Percentiles rank a stretch among this genome's conserved stretches.
Evolutionary conservation across 2,329 filamentous ascomycete species (phyloP).

Genomic region (Phialophora tarda): DNA sequence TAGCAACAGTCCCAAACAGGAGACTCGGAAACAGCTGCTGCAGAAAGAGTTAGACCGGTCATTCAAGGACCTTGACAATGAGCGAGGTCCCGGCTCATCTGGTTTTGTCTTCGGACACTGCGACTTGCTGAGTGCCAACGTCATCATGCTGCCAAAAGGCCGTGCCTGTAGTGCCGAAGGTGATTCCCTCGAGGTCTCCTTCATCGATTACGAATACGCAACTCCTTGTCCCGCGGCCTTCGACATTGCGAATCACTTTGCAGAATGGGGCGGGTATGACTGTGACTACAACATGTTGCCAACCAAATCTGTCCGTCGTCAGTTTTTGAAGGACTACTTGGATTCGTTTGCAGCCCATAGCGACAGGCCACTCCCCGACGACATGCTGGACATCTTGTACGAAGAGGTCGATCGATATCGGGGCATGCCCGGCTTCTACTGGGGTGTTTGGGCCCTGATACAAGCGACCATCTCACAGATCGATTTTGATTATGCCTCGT

Average conservation of each 20-base stretch:
- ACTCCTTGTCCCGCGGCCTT: slow-evolving; percentile 93
- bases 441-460: slow-evolving; percentile 93
- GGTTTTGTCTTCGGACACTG: slow-evolving; percentile 59
- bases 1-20: slow-evolving; percentile 70
- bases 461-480: slow-evolving; percentile 94
- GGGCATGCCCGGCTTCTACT: slow-evolving; percentile 85
- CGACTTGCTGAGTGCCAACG: slow-evolving; percentile 93
- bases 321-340: slow-evolving; percentile 85
- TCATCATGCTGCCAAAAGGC: slow-evolving; percentile 72
- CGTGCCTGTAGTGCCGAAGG: slow-evolving; percentile 45
- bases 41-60: slow-evolving; percentile 76
- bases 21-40: slow-evolving; percentile 68
- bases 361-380: slow-evolving; percentile 49
- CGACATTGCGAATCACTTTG: slow-evolving; percentile 96
- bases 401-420: slow-evolving; percentile 85
- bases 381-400: slow-evolving; percentile 69
- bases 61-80: slow-evolving; percentile 73
- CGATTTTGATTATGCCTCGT: slow-evolving; percentile 93
- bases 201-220: slow-evolving; percentile 99
- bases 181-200: slow-evolving; percentile 65
- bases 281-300: slow-evolving; percentile 88
- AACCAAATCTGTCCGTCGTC: slow-evolving; percentile 73
- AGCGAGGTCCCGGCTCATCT: slow-evolving; percentile 75
- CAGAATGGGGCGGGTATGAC: slow-evolving; percentile 96
- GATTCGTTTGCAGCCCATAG: slow-evolving; percentile 69